Conservation (phyloP, 2,329 filamentous ascomycete species). For the Diaporthe australafricana region DNA sequence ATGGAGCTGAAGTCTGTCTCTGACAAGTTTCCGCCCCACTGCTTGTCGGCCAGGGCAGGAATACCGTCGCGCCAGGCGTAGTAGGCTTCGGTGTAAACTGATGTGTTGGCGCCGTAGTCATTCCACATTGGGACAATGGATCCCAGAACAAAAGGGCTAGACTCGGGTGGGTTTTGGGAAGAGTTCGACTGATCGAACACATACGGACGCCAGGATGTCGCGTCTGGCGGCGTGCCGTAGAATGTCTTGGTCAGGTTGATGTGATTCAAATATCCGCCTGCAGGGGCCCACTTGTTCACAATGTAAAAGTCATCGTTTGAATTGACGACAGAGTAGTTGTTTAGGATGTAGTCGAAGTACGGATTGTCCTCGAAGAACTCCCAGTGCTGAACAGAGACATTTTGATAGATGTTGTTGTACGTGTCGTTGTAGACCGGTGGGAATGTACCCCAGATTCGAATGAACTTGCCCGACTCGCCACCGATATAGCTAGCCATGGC, state of each 20-base stretch:
- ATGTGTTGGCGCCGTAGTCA: constrained; percentile 64
- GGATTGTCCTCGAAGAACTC: constrained; percentile 65
- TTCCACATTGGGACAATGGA: constrained; percentile 65
- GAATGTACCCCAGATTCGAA: constrained; percentile 69
- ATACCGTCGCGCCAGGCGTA: constrained; percentile 63
- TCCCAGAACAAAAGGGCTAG: constrained; percentile 56
- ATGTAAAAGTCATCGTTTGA: constrained; percentile 65
- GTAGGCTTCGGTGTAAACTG: constrained; percentile 63
- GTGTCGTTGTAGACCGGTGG: constrained; percentile 50
- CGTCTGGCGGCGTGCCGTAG: constrained; percentile 52
- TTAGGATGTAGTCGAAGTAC: constrained; percentile 53
- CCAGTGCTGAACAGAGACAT: constrained; percentile 67
- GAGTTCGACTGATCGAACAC: constrained; percentile 62
- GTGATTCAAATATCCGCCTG: constrained; percentile 48
- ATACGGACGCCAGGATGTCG: constrained; percentile 58
- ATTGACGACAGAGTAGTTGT: constrained; percentile 63
- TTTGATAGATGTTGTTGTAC: constrained; percentile 52
- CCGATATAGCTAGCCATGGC: constrained; percentile 61
- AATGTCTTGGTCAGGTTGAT: constrained; percentile 61
- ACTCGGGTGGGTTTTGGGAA: constrained; percentile 57
- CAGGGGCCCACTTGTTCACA: constrained; percentile 62
- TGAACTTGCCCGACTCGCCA: constrained; percentile 52
- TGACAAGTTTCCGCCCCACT: constrained; percentile 63
- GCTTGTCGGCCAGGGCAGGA: constrained; percentile 62
- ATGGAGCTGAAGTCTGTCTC: constrained; percentile 51